Evolutionary conservation across 179 eudicot genomes (phyloP).

Genomic region (Amaranthus tricolor): DNA sequence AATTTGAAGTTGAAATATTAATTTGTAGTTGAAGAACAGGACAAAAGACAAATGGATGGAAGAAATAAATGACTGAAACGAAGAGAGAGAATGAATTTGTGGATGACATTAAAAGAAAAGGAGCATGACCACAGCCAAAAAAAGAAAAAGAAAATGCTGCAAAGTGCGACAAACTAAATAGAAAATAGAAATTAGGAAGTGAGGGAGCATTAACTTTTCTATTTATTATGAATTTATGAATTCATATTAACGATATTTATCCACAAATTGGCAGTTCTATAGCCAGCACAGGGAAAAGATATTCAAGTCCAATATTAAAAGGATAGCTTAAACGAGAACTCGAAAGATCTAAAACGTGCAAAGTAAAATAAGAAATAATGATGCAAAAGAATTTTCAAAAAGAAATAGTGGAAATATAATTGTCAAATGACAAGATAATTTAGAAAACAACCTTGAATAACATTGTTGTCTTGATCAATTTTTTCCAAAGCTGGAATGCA

Average conservation of each 20-base stretch:
- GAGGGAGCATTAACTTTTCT: neutral
- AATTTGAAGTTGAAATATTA: too few species aligned
- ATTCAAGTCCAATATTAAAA: neutral
- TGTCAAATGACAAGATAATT: neutral
- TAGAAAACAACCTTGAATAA: constrained; percentile 67
- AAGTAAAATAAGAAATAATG: neutral
- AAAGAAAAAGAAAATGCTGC: too few species aligned
- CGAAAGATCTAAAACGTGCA: neutral
- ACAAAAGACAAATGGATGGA: too few species aligned
- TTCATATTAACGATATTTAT: too few species aligned
- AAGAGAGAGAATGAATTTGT: too few species aligned
- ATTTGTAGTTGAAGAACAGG: too few species aligned
- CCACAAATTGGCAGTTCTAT: too few species aligned
- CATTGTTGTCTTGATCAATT: constrained; percentile 83
- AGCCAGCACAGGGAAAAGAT: neutral
- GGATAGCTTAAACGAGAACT: neutral
- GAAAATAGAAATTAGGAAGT: too few species aligned
- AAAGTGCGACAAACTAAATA: too few species aligned
- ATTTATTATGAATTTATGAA: neutral
- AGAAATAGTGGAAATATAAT: neutral
- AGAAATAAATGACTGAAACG: too few species aligned
- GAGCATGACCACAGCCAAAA: neutral
- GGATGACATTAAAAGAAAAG: too few species aligned
- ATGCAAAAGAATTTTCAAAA: too few species aligned
- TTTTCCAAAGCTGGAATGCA: constrained; percentile 82